Evolutionary conservation across 139 green algal species (phyloP), one percentile per base, ranked within the genome.

Genomic region (Coelastrella sp.): DNA sequence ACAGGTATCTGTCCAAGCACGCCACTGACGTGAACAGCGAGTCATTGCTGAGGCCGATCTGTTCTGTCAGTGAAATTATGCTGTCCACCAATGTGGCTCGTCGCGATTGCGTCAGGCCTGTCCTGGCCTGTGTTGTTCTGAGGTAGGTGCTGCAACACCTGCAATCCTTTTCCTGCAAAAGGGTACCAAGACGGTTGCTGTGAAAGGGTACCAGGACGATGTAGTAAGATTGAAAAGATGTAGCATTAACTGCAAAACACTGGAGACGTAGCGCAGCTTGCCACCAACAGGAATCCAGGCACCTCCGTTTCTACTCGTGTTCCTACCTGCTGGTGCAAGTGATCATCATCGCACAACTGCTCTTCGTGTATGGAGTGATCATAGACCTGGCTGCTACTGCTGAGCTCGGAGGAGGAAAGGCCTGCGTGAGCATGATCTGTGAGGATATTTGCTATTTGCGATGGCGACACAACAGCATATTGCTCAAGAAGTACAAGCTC

Each of bases 31-130:
- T 79, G 74, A 84, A 84, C 57, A 90, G 25, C 58, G 57, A 76
- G 57, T 90, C 85, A 11, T 49, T 83, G 56, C 11, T 57, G 17
- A 90, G 68, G 19, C 85, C 85, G 6, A 90, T 76, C 15, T 49
- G 56, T 20, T 63, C 58, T 66, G 73, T 60, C 35, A 49, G 49
- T 25, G 85, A 25, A 24, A 75, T 81, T 73, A 90, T 84, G 57
- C 57, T 84, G 73, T 90, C 85, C 4, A 90, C 74, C 14, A 90
- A 58, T 17, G 22, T 75, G 56, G 85, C 85, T 22, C 85, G 85
- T 11, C 84, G 74, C 6, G 10, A 6, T 4, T 57, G 58, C 8
- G 85, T 89, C 7, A 82, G 58, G 72, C 85, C 85, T 11, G 72
- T 89, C 49, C 9, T n/a, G 17, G 72, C 70, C 17, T 88, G 82